Conservation (phyloP, 2,329 filamentous ascomycete genomes). For the Chaetomiaceae sp. region DNA sequence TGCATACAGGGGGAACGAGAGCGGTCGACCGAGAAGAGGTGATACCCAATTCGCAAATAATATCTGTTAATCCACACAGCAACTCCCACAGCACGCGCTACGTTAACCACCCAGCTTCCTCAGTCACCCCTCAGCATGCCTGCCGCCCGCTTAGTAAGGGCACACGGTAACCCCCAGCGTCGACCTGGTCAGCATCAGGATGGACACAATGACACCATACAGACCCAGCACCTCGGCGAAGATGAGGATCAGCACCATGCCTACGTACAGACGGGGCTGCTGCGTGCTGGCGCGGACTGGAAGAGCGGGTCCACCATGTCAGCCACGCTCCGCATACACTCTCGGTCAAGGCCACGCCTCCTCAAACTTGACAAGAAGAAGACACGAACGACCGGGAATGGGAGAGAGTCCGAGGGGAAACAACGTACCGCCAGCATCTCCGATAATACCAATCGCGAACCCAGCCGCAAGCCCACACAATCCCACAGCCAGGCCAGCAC, state of each 20-base stretch:
- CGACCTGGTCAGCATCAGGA: constrained; percentile 45
- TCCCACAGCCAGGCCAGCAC: constrained; percentile 76
- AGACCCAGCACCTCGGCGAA: constrained; percentile 92
- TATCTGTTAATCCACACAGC: background rate
- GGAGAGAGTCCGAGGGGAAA: background rate
- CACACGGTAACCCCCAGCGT: constrained; percentile 37
- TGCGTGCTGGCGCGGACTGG: constrained; percentile 79
- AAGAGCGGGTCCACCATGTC: background rate
- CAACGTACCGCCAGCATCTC: constrained; percentile 61
- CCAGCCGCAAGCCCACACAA: constrained; percentile 77
- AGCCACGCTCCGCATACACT: background rate
- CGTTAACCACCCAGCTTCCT: background rate
- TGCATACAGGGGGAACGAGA: background rate
- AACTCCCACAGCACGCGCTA: no score
- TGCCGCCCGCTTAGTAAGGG: constrained; percentile 25
- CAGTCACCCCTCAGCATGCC: background rate
- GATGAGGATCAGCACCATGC: constrained; percentile 99
- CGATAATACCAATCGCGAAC: constrained; percentile 83
- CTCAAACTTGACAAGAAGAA: background rate
- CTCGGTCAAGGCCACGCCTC: no score
- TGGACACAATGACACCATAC: constrained; percentile 45
- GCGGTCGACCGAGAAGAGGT: background rate
- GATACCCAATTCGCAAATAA: constrained; percentile 13
- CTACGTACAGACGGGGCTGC: constrained; percentile 83
- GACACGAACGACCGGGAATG: background rate